phyloP scores from a whole-genome alignment of 1,284 basidiomycete species.

The Puccinia novopanici region DNA sequence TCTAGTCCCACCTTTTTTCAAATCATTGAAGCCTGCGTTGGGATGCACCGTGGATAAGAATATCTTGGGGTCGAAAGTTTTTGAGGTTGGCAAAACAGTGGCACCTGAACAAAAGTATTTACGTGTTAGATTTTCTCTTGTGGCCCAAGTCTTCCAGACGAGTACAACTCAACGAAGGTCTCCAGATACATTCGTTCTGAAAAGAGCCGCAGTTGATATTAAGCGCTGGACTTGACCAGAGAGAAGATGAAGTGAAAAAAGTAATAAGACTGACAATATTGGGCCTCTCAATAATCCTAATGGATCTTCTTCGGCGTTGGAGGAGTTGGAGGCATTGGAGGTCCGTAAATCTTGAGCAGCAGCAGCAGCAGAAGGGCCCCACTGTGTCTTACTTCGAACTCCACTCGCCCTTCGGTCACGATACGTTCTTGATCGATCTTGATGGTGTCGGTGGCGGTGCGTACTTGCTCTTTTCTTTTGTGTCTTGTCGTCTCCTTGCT shows the following conservation, averaged over 20 bases:
- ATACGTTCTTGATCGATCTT: constrained; percentile 75
- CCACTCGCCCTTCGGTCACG: constrained; percentile 91
- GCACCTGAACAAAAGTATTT: constrained; percentile 53
- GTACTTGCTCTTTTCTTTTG: constrained; percentile 8
- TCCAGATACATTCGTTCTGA: constrained; percentile 38
- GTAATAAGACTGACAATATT: constrained; percentile 21
- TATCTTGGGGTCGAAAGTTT: constrained; percentile 91
- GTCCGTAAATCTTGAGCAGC: neutral
- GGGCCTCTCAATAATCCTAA: constrained; percentile 29
- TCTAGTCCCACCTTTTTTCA: constrained; percentile 68
- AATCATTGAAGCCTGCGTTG: constrained; percentile 90
- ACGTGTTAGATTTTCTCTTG: constrained; percentile 16
- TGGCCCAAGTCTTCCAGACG: neutral
- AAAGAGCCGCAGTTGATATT: neutral
- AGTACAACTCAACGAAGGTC: constrained; percentile 36
- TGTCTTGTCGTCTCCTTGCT: neutral
- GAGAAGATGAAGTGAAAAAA: constrained; percentile 41
- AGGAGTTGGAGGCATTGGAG: neutral
- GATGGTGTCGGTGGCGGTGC: constrained; percentile 40
- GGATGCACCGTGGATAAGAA: constrained; percentile 92
- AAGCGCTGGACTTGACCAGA: neutral
- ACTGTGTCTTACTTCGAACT: constrained; percentile 94
- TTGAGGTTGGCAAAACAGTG: constrained; percentile 76
- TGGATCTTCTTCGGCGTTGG: constrained; percentile 17
- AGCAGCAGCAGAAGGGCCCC: constrained; percentile 57